Base-by-base conservation (phyloP, 345 rosid genomes). In the Eutrema japonicum region DNA sequence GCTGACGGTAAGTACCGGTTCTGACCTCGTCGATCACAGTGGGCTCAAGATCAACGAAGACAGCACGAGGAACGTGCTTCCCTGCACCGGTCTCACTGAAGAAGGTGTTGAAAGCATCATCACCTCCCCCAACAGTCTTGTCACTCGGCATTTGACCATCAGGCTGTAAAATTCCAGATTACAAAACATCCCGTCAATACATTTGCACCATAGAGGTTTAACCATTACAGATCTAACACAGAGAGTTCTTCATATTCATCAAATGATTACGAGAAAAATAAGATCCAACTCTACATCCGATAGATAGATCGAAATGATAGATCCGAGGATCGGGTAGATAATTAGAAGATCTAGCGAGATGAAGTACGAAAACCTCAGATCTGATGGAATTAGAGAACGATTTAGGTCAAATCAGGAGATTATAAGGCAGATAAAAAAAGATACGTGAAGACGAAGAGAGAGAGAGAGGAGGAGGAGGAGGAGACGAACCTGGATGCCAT, bases 81-180 rank as follows among this genome's bases (percentile, higher is more conserved):
- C 97, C 96, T 11, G 91, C 85, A 58, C 96, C 88, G n/a, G 96
- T 91, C 86, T 91, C 95, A 10, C 95, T 91, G 75, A 91, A 89
- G 96, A 91, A 89, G 38, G 97, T 91, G 69, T 91, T 91, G 72
- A 91, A 91, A 51, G 96, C 93, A 82, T 30, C 32, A 30, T 30
- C 32, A 30, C 32, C 32, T 30, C 32, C 32, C 4, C 32, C 32
- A 4, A 30, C 32, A 3, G 32, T 30, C 32, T 30, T 30, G 32
- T 30, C 32, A 30, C 32, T 30, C 32, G 32, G 32, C 71, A 67
- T 67, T 53, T 67, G 71, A 5, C 71, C 71, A 67, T 52, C 71
- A 22, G 60, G 61, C 61, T 67, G 61, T 0, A 27, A 11, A 1
- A 50, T 37, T 38, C 26, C 26, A 38, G 2, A 51, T 30, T 4